A percentile compares a stretch with the other conserved stretches of the same genome.
These are phyloP conservation scores for Adansonia grandidieri DNA, from an alignment of 441 rosid genomes.

Conservation along the genomic window DNA sequence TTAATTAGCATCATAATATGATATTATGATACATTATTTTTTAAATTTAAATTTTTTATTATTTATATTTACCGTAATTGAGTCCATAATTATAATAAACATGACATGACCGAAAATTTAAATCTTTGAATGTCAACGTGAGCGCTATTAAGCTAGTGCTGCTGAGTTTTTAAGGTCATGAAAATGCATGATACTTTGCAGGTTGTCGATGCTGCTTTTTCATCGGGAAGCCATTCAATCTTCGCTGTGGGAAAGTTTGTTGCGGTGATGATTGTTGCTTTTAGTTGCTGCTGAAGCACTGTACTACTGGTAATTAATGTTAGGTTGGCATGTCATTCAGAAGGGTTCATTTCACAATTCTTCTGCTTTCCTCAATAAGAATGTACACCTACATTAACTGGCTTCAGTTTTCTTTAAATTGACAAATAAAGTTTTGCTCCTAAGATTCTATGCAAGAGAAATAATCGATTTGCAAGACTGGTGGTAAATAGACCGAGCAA, in stretches of 20 bases:
- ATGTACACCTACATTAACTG: not conserved
- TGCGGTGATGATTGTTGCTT: constrained; percentile 33
- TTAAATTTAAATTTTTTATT: not conserved
- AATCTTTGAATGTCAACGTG: no score
- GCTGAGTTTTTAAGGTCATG: not conserved
- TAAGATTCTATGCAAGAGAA: not conserved
- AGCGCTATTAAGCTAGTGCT: no score
- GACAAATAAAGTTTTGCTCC: not conserved
- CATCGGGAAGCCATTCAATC: constrained; percentile 26
- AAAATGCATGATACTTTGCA: constrained; percentile 9
- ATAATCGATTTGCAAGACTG: not conserved
- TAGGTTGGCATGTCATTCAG: not conserved
- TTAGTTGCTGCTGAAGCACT: not conserved
- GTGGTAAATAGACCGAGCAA: not conserved
- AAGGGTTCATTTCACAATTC: not conserved
- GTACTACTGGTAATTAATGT: not conserved
- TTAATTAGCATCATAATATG: no score
- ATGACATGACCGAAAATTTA: no score
- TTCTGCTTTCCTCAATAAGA: not conserved
- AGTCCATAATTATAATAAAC: not conserved
- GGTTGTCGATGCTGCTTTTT: constrained; percentile 48
- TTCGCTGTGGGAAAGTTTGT: constrained; percentile 35
- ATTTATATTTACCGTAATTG: not conserved
- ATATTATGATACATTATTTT: no score
- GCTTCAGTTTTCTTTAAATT: not conserved